These are phyloP conservation scores for Aaosphaeria pasadenensis DNA, from an alignment of 2,329 filamentous ascomycete species.

Conservation along the genomic window DNA sequence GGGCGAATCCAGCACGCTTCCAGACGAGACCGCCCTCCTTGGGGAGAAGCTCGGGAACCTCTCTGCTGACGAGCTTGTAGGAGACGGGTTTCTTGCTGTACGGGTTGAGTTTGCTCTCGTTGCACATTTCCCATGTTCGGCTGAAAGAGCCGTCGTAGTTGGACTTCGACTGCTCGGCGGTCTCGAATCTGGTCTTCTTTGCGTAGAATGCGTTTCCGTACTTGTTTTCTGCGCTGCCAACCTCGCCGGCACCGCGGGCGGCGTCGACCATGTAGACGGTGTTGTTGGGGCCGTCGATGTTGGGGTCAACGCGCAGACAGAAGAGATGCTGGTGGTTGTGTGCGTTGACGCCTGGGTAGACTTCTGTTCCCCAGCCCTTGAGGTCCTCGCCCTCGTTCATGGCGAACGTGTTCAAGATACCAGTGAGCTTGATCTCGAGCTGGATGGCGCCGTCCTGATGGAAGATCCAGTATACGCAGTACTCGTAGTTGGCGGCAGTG, in stretches of 20 bases:
- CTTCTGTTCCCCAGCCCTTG: slow-evolving; percentile 85
- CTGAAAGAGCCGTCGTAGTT: slow-evolving; percentile 79
- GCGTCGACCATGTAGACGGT: slow-evolving; percentile 84
- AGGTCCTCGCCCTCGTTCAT: slow-evolving; percentile 79
- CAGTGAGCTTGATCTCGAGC: slow-evolving; percentile 84
- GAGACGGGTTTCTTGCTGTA: slow-evolving; percentile 80
- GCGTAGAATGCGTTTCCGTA: slow-evolving; percentile 91
- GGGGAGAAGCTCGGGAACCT: slow-evolving; percentile 74
- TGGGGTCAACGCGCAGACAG: slow-evolving; percentile 82
- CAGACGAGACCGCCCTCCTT: slow-evolving; percentile 80
- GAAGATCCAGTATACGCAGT: slow-evolving; percentile 84
- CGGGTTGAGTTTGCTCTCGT: slow-evolving; percentile 78
- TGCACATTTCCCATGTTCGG: slow-evolving; percentile 87
- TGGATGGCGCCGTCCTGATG: slow-evolving; percentile 91
- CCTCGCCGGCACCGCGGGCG: slow-evolving; percentile 64
- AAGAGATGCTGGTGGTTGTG: slow-evolving; percentile 97
- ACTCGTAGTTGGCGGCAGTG: slow-evolving; percentile 95
- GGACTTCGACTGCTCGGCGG: slow-evolving; percentile 64
- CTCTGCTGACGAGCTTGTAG: slow-evolving; percentile 87
- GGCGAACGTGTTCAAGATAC: slow-evolving; percentile 87
- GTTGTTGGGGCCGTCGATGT: slow-evolving; percentile 81
- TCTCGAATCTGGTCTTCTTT: slow-evolving; percentile 76
- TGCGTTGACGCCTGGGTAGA: slow-evolving; percentile 87
- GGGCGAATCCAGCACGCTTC: slow-evolving; percentile 84
- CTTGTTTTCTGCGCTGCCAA: slow-evolving; percentile 77